Evolutionary conservation across 2,329 filamentous ascomycete species (phyloP), one percentile per base, ranked within the genome.

Genomic region (Blastomyces gilchristii): DNA sequence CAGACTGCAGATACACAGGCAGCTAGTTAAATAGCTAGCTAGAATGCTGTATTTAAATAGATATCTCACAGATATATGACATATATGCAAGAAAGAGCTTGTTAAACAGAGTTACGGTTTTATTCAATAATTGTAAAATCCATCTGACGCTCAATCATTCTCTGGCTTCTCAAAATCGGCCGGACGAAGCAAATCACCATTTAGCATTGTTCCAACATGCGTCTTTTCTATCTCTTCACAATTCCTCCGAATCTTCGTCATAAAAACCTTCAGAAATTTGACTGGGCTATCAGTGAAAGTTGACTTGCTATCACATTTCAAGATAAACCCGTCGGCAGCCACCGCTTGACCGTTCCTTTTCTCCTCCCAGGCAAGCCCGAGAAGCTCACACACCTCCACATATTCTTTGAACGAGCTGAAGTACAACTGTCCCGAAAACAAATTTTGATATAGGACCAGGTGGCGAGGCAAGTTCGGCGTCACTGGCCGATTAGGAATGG

Each of bases 401-500:
- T 89, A 90, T 59, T 87, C 80, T 0, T 74, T 64, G 53, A 78
- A 82, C 0, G 76, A 78, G 0, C 71, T 71, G 16, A 90, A 76
- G 66, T 89, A 90, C 0, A 89, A 77, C 61, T 87, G 85, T 0
- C 87, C 87, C 0, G 87, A 77, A 62, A 90, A 89, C 0, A 90
- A 71, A 50, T 86, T 86, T 0, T 90, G 76, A 61, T 83, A 76
- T 1, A 75, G 18, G 11, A 14, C 41, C 2, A 58, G 3, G 14
- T 14, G 9, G 56, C n/a, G 37, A 6, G 56, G 34, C 9, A 58
- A 1, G 2, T 25, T 5, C 37, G 11, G 22, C 11, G 12, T 22
- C 6, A 9, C 37, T 25, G n/a, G 25, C n/a, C 18, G 41, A 2
- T 41, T 18, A 70, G 11, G 67, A 0, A 54, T 37, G 4, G 39